phyloP scores from a whole-genome alignment of 148 eudicot genomes.

The Talinum fruticosum region DNA sequence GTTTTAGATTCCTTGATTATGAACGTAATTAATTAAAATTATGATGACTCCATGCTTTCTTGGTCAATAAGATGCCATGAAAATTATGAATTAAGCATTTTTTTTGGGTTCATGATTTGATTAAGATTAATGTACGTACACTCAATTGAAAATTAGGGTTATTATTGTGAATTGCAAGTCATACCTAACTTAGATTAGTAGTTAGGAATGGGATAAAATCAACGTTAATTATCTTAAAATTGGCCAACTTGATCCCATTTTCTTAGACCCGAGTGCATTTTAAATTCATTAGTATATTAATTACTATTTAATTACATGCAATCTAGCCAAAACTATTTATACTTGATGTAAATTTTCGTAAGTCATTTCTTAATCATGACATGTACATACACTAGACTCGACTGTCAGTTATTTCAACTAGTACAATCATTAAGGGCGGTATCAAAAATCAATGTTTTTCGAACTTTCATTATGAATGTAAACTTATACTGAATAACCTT shows the following conservation, averaged over 20 bases:
- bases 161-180: neutral
- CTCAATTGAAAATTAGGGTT: neutral
- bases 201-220: neutral
- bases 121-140: neutral
- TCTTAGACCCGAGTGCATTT: neutral
- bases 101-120: neutral
- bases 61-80: neutral
- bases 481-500: too few species aligned
- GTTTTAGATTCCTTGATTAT: neutral
- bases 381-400: too few species aligned
- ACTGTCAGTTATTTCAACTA: too few species aligned
- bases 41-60: conserved; percentile 1
- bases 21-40: neutral
- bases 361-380: too few species aligned
- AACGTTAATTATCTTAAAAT: neutral
- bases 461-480: too few species aligned
- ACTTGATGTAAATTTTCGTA: too few species aligned
- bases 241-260: neutral
- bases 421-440: too few species aligned
- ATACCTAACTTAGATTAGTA: neutral
- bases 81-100: neutral
- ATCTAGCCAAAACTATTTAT: too few species aligned
- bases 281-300: neutral
- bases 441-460: too few species aligned
- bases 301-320: too few species aligned